Percentiles rank a stretch among this genome's conserved stretches.
phyloP scores from a whole-genome alignment of 176 grass and related monocot genomes.

The Aegilops longissima region DNA sequence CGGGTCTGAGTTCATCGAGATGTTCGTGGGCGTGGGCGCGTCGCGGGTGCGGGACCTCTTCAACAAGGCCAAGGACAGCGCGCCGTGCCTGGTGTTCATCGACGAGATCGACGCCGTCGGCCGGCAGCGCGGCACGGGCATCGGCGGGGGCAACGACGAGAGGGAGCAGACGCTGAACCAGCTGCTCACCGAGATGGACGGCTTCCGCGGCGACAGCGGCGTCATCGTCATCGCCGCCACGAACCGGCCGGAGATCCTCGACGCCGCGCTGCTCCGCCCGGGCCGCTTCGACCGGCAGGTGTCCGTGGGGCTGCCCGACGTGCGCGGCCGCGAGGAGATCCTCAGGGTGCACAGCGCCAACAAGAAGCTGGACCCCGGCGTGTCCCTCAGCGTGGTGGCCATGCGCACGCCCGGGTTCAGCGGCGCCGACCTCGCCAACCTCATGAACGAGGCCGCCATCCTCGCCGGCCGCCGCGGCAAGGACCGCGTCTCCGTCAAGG shows the following conservation, averaged over 20 bases:
- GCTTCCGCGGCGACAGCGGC: constrained; percentile 59
- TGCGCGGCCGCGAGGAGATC: constrained; percentile 81
- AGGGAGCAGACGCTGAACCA: constrained; percentile 88
- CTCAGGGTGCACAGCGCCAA: constrained; percentile 60
- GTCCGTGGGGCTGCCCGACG: constrained; percentile 63
- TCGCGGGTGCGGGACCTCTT: constrained; percentile 82
- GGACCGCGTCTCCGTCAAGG: constrained; percentile 54
- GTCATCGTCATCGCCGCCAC: constrained; percentile 77
- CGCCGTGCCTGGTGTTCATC: constrained; percentile 76
- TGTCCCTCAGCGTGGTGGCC: constrained; percentile 63
- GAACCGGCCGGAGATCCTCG: constrained; percentile 76
- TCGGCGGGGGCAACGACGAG: constrained; percentile 77
- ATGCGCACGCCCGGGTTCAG: constrained; percentile 91
- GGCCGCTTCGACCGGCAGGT: constrained; percentile 77
- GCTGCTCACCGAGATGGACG: constrained; percentile 84
- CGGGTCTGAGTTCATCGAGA: constrained; percentile 88
- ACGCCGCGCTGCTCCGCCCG: constrained; percentile 67
- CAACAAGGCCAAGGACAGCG: constrained; percentile 58
- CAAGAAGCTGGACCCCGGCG: constrained; percentile 70
- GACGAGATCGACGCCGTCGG: constrained; percentile 88
- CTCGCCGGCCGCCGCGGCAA: constrained; percentile 72
- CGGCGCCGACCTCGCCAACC: constrained; percentile 79
- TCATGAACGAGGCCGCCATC: constrained; percentile 93
- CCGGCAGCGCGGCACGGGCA: constrained; percentile 58
- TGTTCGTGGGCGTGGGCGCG: constrained; percentile 79